phyloP scores from a whole-genome alignment of 2,329 filamentous ascomycete genomes.

The Exophiala sp. region DNA sequence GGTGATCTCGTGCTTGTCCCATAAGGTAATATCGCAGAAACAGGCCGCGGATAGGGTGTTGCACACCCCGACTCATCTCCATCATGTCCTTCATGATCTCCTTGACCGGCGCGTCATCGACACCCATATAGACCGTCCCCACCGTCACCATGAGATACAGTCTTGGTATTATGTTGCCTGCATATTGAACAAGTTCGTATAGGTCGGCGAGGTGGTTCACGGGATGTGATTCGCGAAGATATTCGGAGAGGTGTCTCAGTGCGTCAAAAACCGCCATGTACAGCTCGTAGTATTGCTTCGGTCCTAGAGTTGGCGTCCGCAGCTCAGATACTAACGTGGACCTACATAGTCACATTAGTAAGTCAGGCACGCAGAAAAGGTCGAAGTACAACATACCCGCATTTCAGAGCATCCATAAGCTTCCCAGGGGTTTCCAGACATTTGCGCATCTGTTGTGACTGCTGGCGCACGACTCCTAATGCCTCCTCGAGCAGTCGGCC shows the following conservation, averaged over 20 bases:
- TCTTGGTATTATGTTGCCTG: constrained; percentile 93
- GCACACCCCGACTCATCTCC: constrained; percentile 98
- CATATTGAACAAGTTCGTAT: constrained; percentile 97
- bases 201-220: constrained; percentile 97
- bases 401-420: constrained; percentile 99
- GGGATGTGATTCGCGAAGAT: constrained; percentile 94
- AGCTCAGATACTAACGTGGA: constrained; percentile 98
- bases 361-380: constrained; percentile 5
- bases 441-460: constrained; percentile 95
- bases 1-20: constrained; percentile 84
- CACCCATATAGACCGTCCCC: constrained; percentile 97
- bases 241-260: constrained; percentile 89
- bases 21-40: constrained; percentile 96
- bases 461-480: constrained; percentile 90
- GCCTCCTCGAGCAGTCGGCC: constrained; percentile 96
- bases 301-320: constrained; percentile 92
- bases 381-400: constrained; percentile 67
- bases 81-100: constrained; percentile 99
- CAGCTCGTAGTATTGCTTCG: constrained; percentile 99
- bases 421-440: constrained; percentile 96
- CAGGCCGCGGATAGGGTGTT: constrained; percentile 91
- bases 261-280: constrained; percentile 99
- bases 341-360: constrained; percentile 49
- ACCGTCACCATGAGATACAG: constrained; percentile 99
- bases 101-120: constrained; percentile 96